phyloP scores from a whole-genome alignment of 768 basidiomycete genomes.

The Pholiota microspora region DNA sequence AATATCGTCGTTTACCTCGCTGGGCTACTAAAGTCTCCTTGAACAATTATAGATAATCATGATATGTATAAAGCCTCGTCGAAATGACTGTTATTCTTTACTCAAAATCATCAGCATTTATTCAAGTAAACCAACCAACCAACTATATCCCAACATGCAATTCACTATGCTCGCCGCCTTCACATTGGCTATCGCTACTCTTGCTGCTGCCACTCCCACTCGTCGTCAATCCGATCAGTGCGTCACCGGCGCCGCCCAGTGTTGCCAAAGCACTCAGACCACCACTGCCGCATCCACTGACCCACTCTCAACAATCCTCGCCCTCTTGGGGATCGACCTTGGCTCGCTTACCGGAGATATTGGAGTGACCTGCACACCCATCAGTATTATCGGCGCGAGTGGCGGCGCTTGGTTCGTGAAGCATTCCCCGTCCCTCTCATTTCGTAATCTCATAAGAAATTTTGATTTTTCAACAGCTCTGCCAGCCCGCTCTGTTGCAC shows the following conservation, averaged over 20 bases:
- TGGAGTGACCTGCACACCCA: constrained; percentile 16
- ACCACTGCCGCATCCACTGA: background rate
- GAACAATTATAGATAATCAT: background rate
- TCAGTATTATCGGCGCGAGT: constrained; percentile 12
- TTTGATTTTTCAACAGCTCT: constrained; percentile 3
- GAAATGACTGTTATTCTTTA: background rate
- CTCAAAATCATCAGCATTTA: constrained; percentile 1
- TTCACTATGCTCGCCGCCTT: constrained; percentile 8
- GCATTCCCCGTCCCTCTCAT: no score
- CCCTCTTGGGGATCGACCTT: constrained; percentile 13
- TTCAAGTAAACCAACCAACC: background rate
- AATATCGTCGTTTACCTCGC: background rate
- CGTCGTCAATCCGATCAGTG: constrained; percentile 1
- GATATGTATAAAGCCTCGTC: background rate
- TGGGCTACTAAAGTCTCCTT: background rate
- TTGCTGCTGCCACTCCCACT: constrained; percentile 12
- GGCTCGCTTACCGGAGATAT: constrained; percentile 7
- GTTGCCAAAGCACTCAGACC: no score
- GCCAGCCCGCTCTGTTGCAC: constrained; percentile 19
- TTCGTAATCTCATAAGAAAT: background rate
- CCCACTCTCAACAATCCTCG: constrained; percentile 5
- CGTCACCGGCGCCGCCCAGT: constrained; percentile 5
- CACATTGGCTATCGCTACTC: constrained; percentile 7
- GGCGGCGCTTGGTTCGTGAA: constrained; percentile 13
- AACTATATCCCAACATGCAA: constrained; percentile 8